Conservation (phyloP, 331 rosid genomes). For the Stylosanthes scabra region DNA sequence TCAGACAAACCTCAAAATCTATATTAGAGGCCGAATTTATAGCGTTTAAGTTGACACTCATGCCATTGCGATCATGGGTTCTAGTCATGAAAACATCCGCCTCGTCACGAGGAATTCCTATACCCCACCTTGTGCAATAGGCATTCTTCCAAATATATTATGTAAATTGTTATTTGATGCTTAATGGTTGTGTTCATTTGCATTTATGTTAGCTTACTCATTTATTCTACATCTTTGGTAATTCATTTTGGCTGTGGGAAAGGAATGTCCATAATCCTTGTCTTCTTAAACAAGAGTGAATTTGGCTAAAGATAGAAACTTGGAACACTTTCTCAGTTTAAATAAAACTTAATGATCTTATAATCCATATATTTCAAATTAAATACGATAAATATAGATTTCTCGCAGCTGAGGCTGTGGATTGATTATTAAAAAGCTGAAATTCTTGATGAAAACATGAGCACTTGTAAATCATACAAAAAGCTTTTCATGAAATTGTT, state of each 20-base stretch:
- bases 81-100: not conserved
- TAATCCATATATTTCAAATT: not conserved
- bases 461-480: not conserved
- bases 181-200: not conserved
- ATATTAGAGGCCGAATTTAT: not conserved
- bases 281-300: not conserved
- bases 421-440: not conserved
- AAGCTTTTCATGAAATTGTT: not conserved
- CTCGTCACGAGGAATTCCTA: not conserved
- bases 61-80: not conserved
- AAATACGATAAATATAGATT: not conserved
- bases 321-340: not conserved
- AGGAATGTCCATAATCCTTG: not conserved
- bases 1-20: not conserved
- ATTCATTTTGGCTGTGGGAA: not conserved
- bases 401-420: not conserved
- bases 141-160: no score
- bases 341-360: not conserved
- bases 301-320: not conserved
- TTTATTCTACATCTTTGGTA: not conserved
- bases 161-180: slow-evolving; percentile 19
- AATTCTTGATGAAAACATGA: slow-evolving; percentile 11
- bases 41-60: not conserved
- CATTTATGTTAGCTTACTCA: not conserved
- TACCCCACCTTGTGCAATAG: not conserved